Evolutionary conservation across 352 stramenopile genomes (phyloP), one percentile per base, ranked within the genome.

Genomic region (Globisporangium radiosum): DNA sequence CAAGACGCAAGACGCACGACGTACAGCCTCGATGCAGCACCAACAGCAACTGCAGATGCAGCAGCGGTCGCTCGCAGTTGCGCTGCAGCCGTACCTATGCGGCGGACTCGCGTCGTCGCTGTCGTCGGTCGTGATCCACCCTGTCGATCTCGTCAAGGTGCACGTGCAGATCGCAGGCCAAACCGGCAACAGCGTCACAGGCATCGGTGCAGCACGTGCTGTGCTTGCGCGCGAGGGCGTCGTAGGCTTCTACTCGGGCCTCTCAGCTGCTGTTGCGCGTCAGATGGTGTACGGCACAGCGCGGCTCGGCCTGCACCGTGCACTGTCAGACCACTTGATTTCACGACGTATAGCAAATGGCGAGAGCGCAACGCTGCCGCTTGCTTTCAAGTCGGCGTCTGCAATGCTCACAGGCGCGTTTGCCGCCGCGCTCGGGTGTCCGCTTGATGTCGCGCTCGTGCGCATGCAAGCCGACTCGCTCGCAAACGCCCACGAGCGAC

Each of bases 391-490:
- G 69, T 90, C 81, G 4, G 52, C 69, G 19, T 88, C 81, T n/a
- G 85, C 82, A 40, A 91, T 92, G 59, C 64, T 73, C 17, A 92
- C 85, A 10, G 85, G 85, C 44, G 85, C 65, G 5, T 84, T 99
- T 67, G 96, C 93, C 4, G 97, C 98, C 37, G 98, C 91, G 42
- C 96, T 99, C 40, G 97, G 97, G 38, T 99, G 96, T 44, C 97
- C 97, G 15, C 98, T 99, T 75, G 97, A 99, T 65, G 96, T 98
- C 14, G 88, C 97, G 11, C 84, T 99, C 15, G 97, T 99, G 60
- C 81, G 97, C 57, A 97, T 99, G 84, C 97, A 99, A 75, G 88
- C 92, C 52, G 97, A 99, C 71, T 96, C 88, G 55, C 91, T 99
- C 69, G 95, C 95, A n/a, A 81, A 87, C 14, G 70, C 75, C 11